These are phyloP conservation scores for Pseudogymnoascus sp. DNA, from an alignment of 2,329 filamentous ascomycete species.

Conservation along the genomic window DNA sequence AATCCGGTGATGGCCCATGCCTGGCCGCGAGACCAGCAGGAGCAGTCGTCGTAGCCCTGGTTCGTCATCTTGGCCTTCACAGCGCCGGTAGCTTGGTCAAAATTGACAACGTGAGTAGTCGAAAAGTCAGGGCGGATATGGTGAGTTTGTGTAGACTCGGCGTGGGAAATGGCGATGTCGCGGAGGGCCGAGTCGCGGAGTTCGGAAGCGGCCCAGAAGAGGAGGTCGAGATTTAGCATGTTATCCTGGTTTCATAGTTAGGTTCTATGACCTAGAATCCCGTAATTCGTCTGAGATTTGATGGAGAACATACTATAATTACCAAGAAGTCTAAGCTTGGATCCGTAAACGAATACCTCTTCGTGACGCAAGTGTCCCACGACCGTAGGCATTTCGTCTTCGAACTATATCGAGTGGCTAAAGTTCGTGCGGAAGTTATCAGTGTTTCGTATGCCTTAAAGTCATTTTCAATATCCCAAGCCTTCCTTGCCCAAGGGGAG, in stretches of 20 bases:
- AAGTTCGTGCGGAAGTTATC: slow-evolving; percentile 28
- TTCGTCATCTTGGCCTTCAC: slow-evolving; percentile 37
- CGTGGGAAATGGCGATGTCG: slow-evolving; percentile 33
- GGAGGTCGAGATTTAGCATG: slow-evolving; percentile 36
- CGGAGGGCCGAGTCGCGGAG: slow-evolving; percentile 26
- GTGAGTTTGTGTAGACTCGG: slow-evolving; percentile 30
- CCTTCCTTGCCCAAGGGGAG: slow-evolving; percentile 30
- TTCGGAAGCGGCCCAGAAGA: slow-evolving; percentile 34
- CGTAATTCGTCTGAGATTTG: not conserved
- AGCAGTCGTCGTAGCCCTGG: slow-evolving; percentile 37
- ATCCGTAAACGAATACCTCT: slow-evolving; percentile 31
- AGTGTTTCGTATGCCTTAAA: slow-evolving; percentile 29
- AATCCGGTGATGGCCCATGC: slow-evolving; percentile 43
- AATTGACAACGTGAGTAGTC: slow-evolving; percentile 38
- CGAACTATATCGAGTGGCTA: slow-evolving; percentile 31
- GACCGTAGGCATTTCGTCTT: slow-evolving; percentile 31
- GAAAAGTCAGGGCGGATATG: slow-evolving; percentile 34
- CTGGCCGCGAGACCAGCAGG: slow-evolving; percentile 41
- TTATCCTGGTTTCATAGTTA: slow-evolving; percentile 25
- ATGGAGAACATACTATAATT: slow-evolving; percentile 29
- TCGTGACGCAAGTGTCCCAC: slow-evolving; percentile 38
- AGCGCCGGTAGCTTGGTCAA: slow-evolving; percentile 33
- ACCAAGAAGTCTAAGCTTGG: slow-evolving; percentile 32
- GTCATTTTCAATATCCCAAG: slow-evolving; percentile 35
- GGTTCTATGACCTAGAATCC: not conserved